Percentiles rank a stretch among this genome's conserved stretches.
phyloP scores from a whole-genome alignment of 2,329 filamentous ascomycete species.

The Cladobotryum mycophilum region DNA sequence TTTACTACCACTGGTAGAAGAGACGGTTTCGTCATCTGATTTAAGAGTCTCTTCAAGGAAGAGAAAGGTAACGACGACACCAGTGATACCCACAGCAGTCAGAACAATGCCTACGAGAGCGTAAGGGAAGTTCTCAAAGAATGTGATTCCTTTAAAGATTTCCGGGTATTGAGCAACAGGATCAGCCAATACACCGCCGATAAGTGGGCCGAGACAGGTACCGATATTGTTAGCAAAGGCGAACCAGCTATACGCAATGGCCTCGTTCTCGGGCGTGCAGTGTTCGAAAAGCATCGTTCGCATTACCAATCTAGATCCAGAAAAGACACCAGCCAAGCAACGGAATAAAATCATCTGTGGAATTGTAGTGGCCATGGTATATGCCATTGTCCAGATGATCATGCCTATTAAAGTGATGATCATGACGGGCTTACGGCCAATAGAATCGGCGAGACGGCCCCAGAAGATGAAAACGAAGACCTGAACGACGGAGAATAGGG shows the following conservation, averaged over 20 bases:
- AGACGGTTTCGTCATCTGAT: not conserved
- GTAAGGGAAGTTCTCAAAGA: slow-evolving; percentile 48
- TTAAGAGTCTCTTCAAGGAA: slow-evolving; percentile 58
- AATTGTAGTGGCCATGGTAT: slow-evolving; percentile 60
- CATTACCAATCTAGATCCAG: slow-evolving; percentile 67
- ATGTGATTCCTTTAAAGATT: slow-evolving; percentile 39
- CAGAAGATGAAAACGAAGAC: slow-evolving; percentile 73
- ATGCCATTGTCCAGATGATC: slow-evolving; percentile 53
- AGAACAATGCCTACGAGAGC: slow-evolving; percentile 53
- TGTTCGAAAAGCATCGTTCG: slow-evolving; percentile 72
- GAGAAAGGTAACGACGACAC: slow-evolving; percentile 38
- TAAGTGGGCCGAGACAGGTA: slow-evolving; percentile 63
- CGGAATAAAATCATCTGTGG: slow-evolving; percentile 70
- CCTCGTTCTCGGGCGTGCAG: slow-evolving; percentile 63
- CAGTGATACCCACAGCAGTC: slow-evolving; percentile 32
- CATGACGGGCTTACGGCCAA: slow-evolving; percentile 68
- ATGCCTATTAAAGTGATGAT: slow-evolving; percentile 61
- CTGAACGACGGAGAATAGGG: slow-evolving; percentile 67
- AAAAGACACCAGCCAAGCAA: slow-evolving; percentile 66
- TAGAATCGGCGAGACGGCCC: slow-evolving; percentile 55
- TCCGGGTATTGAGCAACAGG: slow-evolving; percentile 58
- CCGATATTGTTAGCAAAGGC: slow-evolving; percentile 70
- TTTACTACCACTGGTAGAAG: slow-evolving; percentile 3
- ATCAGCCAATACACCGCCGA: slow-evolving; percentile 64
- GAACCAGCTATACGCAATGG: slow-evolving; percentile 68